A percentile compares a stretch with the other conserved stretches of the same genome.
Conservation (phyloP, 768 basidiomycete genomes). For the Holtermannia corniformis region DNA sequence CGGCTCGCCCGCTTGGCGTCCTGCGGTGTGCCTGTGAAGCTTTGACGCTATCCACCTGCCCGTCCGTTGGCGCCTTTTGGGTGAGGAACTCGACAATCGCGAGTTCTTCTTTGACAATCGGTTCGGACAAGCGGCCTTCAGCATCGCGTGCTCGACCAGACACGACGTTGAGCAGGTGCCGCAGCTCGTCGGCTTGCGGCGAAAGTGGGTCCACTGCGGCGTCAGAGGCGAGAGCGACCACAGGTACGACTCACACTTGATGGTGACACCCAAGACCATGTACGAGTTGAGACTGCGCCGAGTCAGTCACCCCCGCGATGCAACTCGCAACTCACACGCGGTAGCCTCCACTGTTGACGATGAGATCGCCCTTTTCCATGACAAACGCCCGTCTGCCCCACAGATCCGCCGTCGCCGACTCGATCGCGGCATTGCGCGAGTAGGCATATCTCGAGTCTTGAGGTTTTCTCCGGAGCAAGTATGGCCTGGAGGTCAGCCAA, state of each 20-base stretch:
- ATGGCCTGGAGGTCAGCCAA: constrained; percentile 28
- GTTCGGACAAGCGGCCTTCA: constrained; percentile 37
- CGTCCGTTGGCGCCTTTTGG: constrained; percentile 3
- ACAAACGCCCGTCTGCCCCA: constrained; percentile 39
- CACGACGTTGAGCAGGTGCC: constrained; percentile 38
- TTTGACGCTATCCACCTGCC: constrained; percentile 1
- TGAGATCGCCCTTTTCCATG: constrained; percentile 40
- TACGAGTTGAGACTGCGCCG: constrained; percentile 35
- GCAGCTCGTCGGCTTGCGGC: constrained; percentile 38
- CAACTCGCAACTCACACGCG: constrained; percentile 28
- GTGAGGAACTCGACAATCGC: constrained; percentile 43
- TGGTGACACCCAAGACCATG: constrained; percentile 41
- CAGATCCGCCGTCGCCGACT: constrained; percentile 42
- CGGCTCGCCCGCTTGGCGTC: constrained; percentile 1
- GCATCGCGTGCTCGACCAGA: constrained; percentile 39
- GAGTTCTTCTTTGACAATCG: constrained; percentile 42
- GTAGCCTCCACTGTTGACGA: constrained; percentile 40
- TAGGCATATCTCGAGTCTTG: constrained; percentile 38
- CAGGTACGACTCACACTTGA: constrained; percentile 31
- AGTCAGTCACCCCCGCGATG: neutral
- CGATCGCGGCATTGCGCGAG: constrained; percentile 41
- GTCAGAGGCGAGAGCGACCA: neutral
- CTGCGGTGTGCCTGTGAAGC: constrained; percentile 4
- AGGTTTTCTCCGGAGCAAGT: constrained; percentile 37
- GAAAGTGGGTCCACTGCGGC: constrained; percentile 37